Base-by-base conservation (phyloP, 495 filamentous ascomycete genomes). In the Umbilicaria muhlenbergii region DNA sequence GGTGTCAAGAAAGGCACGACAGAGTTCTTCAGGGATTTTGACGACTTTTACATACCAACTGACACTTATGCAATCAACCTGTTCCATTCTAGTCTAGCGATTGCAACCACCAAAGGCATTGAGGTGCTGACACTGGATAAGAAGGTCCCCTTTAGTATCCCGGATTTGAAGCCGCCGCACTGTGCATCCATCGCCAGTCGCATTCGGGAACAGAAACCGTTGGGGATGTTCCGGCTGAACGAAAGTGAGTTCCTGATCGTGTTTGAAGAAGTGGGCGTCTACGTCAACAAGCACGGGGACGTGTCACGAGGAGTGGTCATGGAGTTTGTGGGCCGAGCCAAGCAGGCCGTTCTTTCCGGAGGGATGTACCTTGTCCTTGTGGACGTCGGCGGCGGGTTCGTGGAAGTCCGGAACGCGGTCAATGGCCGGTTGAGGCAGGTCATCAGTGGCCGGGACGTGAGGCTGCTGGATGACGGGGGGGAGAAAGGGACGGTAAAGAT, bases 31-130 rank as follows among this genome's bases (percentile, higher is more conserved):
- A 79, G 92, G 47, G 91, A 96, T 53, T 99, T 84, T 54, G 91
- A 94, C 63, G 89, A 95, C 43, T 99, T 99, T 62, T 99, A 95
- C 63, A 89, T 99, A 50, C 89, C 91, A 6, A 78, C 84, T n/a
- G 91, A 99, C 57, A 91, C 84, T 56, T 94, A 81, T 60, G 80
- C 81, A 19, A 83, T 99, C 54, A 94, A 95, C 63, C 75, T 99
- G 38, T 96, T 96, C 73, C 85, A 94, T 59, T 80, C 76, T 1
- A 86, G 82, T 42, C 82, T 99, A 21, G 84, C 91, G 19, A 84
- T 99, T 34, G 78, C 84, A 16, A 96, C 91, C 3, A 73, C 82
- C 18, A 82, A 81, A 44, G 89, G 91, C n/a, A 86, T 99, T 51
- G 91, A 99, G 60, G 82, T 96, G 33, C 73, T 99, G 57, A 94